Percentiles rank a stretch among this genome's conserved stretches.
Conservation (phyloP, 108 stramenopile genomes). For the Parietichytrium sp. region DNA sequence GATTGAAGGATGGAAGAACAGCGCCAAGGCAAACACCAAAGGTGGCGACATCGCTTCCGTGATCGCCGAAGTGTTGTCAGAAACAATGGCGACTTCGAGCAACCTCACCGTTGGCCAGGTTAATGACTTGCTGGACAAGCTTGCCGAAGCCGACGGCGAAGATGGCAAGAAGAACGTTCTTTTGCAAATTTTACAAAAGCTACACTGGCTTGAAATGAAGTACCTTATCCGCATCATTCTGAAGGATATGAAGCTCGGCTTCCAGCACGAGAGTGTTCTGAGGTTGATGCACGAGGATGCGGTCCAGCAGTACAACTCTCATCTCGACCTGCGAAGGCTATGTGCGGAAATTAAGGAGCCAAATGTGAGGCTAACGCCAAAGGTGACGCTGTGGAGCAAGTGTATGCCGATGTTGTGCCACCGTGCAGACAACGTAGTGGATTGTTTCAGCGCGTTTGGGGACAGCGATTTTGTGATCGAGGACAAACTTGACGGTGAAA, state of each 20-base stretch:
- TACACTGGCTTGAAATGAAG: background rate
- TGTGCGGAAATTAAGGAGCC: background rate
- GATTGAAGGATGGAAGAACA: background rate
- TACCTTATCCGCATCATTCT: background rate
- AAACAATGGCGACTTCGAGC: background rate
- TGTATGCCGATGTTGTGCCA: conserved; percentile 11
- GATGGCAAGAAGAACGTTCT: background rate
- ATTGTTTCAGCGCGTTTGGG: background rate
- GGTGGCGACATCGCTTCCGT: background rate
- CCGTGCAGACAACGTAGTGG: background rate
- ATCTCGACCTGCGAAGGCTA: background rate
- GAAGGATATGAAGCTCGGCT: background rate
- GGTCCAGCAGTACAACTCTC: background rate
- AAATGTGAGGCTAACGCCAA: background rate
- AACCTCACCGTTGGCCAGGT: background rate
- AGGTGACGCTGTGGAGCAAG: background rate
- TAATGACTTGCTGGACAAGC: background rate
- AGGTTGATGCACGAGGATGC: conserved; percentile 8
- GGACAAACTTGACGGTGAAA: background rate
- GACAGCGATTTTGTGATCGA: background rate
- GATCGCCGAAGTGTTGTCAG: background rate
- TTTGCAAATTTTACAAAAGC: background rate
- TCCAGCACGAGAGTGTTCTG: background rate
- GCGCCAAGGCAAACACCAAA: background rate
- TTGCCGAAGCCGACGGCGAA: background rate